These are phyloP conservation scores for Plasmodium chabaudi DNA, from an alignment of 169 alveolate species.

Conservation along the genomic window DNA sequence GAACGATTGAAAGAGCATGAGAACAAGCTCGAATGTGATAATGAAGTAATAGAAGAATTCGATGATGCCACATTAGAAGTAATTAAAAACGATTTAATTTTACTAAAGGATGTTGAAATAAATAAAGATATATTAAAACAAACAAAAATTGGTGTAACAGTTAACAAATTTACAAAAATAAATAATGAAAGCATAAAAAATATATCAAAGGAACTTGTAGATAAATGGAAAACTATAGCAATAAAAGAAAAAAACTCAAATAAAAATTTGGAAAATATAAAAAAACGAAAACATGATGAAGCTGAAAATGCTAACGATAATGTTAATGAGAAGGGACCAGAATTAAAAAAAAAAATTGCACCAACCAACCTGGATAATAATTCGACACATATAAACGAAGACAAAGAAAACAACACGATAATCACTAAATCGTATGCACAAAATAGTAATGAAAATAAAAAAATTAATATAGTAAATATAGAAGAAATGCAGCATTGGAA, in stretches of 20 bases:
- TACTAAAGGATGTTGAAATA: conserved; percentile 78
- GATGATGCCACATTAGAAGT: conserved; percentile 46
- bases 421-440: conserved; percentile 53
- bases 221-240: conserved; percentile 80
- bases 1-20: conserved; percentile 62
- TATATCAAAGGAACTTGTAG: conserved; percentile 49
- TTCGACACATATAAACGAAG: not conserved
- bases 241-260: conserved; percentile 54
- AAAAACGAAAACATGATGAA: conserved; percentile 60
- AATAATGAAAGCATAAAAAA: conserved; percentile 47
- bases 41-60: conserved; percentile 18
- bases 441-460: not conserved
- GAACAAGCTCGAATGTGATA: not conserved
- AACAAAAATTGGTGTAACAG: conserved; percentile 87
- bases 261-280: conserved; percentile 20
- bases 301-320: conserved; percentile 10
- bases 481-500: conserved; percentile 49
- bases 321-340: conserved; percentile 23
- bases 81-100: conserved; percentile 59
- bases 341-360: conserved; percentile 42
- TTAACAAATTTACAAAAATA: conserved; percentile 82
- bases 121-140: conserved; percentile 84
- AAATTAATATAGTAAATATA: conserved; percentile 13
- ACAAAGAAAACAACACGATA: conserved; percentile 8
- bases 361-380: conserved; percentile 78